Base-by-base conservation (phyloP, 768 basidiomycete species). In the Thelephora aurantiotincta region DNA sequence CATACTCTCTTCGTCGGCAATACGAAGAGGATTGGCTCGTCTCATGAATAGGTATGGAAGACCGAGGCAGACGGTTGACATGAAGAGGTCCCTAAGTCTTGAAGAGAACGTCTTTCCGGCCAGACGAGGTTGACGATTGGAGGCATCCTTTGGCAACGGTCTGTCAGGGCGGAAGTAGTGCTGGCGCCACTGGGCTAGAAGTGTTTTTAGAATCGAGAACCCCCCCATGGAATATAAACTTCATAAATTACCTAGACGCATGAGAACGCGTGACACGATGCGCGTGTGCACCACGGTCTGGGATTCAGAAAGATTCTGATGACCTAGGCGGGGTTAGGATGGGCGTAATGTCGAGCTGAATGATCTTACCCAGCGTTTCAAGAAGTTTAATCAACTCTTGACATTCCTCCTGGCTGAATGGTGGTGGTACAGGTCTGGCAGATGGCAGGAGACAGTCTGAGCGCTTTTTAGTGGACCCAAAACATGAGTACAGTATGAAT, bases 401-500 rank as follows among this genome's bases (percentile, higher is more conserved):
- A 54, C 83, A 89, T 59, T 90, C 87, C 13, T 77, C 78, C 49
- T 80, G 80, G 5, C 69, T 70, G 60, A 90, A 89, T 0, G 86
- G 83, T 1, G 83, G 72, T 1, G 77, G 70, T 13, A 73, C 60
- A 1, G 71, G 66, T 35, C 68, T 68, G 11, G 77, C 66, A 12
- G 78, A 70, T 1, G 81, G 78, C 7, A 88, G 69, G 11, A 88
- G 62, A 41, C 78, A 81, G 56, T 88, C 86, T 81, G 48, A 7
- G 22, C 49, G 4, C 30, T 18, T 43, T 47, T 11, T 46, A 26
- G 12, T 3, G 9, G 35, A 2, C 30, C 33, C 20, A 35, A 13
- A 30, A 43, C 18, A 7, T 26, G 18, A 44, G 37, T 7, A 18
- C 18, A 11, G 48, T 43, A 12, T 20, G 23, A 19, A 33, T 12